Conservation (phyloP, 495 filamentous ascomycete species). For the Massariosphaeria phaeospora region DNA sequence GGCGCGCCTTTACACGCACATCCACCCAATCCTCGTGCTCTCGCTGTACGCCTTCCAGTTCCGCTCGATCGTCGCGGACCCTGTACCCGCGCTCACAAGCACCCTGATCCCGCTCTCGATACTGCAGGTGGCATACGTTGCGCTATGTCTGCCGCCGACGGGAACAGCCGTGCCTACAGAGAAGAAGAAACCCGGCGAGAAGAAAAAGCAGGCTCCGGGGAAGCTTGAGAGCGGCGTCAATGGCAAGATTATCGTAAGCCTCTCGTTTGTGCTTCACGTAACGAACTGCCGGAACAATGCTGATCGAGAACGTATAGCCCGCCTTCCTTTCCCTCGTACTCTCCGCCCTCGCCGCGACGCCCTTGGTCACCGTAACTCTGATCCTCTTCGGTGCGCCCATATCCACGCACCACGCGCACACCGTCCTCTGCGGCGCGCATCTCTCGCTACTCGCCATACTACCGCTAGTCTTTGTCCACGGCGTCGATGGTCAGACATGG, state of each 20-base stretch:
- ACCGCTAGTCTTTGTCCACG: constrained; percentile 75
- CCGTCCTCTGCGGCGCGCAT: constrained; percentile 72
- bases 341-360: constrained; percentile 49
- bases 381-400: constrained; percentile 89
- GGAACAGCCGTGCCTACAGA: constrained; percentile 35
- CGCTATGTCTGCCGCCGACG: constrained; percentile 67
- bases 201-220: constrained; percentile 34
- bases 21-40: constrained; percentile 64
- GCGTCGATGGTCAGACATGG: constrained; percentile 72
- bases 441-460: constrained; percentile 69
- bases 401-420: constrained; percentile 74
- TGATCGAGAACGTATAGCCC: constrained; percentile 47
- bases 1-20: constrained; percentile 51
- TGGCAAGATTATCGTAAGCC: constrained; percentile 35
- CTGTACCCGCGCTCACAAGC: constrained; percentile 58
- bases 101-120: constrained; percentile 58
- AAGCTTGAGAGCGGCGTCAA: constrained; percentile 25
- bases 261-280: too few species aligned
- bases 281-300: constrained; percentile 9
- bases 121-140: constrained; percentile 63
- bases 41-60: constrained; percentile 59
- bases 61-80: constrained; percentile 61
- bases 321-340: constrained; percentile 59
- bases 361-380: constrained; percentile 58
- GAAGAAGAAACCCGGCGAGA: constrained; percentile 35